Percentiles rank a stretch among this genome's conserved stretches.
Conservation (phyloP, 352 stramenopile species). For the Globisporangium radiosum region DNA sequence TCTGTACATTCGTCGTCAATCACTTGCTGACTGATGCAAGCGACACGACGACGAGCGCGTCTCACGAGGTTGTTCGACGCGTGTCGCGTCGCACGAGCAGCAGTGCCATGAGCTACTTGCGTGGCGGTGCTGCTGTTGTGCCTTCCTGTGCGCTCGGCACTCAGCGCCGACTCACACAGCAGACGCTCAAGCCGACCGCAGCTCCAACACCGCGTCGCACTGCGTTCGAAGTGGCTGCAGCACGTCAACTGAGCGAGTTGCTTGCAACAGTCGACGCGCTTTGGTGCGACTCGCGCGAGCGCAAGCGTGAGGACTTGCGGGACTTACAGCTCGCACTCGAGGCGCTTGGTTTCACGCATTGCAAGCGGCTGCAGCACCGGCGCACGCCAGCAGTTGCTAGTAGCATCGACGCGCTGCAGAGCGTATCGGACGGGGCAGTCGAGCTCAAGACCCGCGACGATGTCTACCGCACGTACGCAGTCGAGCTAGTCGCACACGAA, state of each 20-base stretch:
- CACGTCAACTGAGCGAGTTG: slow-evolving; percentile 4
- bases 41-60: background rate
- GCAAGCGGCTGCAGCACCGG: slow-evolving; percentile 11
- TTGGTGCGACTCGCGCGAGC: slow-evolving; percentile 45
- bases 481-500: background rate
- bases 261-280: slow-evolving; percentile 19
- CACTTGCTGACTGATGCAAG: background rate
- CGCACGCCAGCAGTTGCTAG: background rate
- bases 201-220: background rate
- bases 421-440: background rate
- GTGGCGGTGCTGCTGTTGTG: too few relatives aligned
- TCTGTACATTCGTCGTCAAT: slow-evolving; percentile 24
- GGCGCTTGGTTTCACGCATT: slow-evolving; percentile 6
- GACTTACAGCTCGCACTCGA: slow-evolving; percentile 17
- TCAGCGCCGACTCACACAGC: background rate
- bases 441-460: background rate
- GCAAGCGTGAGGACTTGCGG: slow-evolving; percentile 13
- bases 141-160: background rate
- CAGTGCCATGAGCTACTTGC: background rate
- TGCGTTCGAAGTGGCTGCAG: background rate
- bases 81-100: background rate
- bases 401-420: too few relatives aligned
- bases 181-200: background rate
- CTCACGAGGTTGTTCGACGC: background rate
- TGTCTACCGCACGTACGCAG: slow-evolving; percentile 1